Base-by-base conservation (phyloP, 1,284 basidiomycete species). In the Pascua guehoae region DNA sequence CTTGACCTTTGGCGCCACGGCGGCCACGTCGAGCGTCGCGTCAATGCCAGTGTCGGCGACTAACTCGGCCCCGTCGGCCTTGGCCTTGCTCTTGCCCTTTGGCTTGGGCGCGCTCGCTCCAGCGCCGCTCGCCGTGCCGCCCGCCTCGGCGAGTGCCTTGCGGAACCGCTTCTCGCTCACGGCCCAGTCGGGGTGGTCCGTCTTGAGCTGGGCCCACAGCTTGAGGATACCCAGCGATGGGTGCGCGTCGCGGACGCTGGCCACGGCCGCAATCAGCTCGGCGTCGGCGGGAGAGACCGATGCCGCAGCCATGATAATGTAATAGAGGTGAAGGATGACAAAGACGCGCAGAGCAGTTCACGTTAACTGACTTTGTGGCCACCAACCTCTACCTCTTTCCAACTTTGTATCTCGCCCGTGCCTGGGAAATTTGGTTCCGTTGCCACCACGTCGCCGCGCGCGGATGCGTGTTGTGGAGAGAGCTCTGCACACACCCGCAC, bases 121-220 rank as follows among this genome's bases (percentile, higher is more conserved):
- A 9, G 36, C 47, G 2, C 50, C 47, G 18, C n/a, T 39, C 14
- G 46, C 48, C 4, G 43, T 50, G n/a, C 56, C 54, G 44, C 56
- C 51, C 1, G 54, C 44, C 1, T 54, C 47, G 5, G 60, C 60
- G 9, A 83, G 73, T 47, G 87, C 76, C 72, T 88, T 90, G 53
- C 85, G 79, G 10, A 87, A 82, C 14, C 89, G 82, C 70, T 90
- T 91, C 74, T 91, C 89, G 72, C 87, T 88, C 60, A 91, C 86
- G 0, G 81, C 72, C 88, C 89, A 91, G 17, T 81, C 78, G 1
- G 87, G 82, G 63, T 87, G 77, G 7, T 78, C 75, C 8, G 79
- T 70, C 38, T 87, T 81, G 15, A 91, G 76, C 12, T 84, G 79
- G 2, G 82, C 78, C 58, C 89, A 86, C 2, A 89, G 79, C 76